A percentile compares a stretch with the other conserved stretches of the same genome.
phyloP scores from a whole-genome alignment of 2,329 filamentous ascomycete genomes.

The Hymenoscyphus occultus region DNA sequence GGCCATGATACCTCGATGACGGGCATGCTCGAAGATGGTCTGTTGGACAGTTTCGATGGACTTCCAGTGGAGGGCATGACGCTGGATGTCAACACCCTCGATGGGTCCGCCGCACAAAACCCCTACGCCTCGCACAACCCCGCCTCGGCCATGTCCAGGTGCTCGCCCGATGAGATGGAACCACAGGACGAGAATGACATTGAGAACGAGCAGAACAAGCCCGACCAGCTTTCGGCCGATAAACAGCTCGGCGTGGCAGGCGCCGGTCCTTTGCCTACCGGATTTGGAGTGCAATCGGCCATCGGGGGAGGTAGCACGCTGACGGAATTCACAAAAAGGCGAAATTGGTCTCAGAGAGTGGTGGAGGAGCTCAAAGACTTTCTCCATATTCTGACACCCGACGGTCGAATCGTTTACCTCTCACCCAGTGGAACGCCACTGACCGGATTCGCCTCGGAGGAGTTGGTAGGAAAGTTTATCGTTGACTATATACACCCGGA shows the following conservation, averaged over 20 bases:
- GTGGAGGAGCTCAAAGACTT: slow-evolving; percentile 89
- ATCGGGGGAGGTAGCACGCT: slow-evolving; percentile 48
- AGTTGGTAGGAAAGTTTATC: slow-evolving; percentile 73
- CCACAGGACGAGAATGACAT: slow-evolving; percentile 19
- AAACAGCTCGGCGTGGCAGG: slow-evolving; percentile 30
- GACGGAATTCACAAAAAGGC: slow-evolving; percentile 63
- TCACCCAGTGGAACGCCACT: slow-evolving; percentile 73
- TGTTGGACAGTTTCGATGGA: slow-evolving; percentile 40
- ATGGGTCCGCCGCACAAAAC: slow-evolving; percentile 24
- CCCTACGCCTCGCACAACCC: slow-evolving; percentile 31
- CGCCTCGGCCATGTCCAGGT: slow-evolving; percentile 8
- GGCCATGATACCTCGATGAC: slow-evolving; percentile 34
- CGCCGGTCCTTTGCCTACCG: slow-evolving; percentile 34
- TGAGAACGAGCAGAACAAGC: slow-evolving; percentile 20
- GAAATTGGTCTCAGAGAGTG: slow-evolving; percentile 84
- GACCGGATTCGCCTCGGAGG: slow-evolving; percentile 70
- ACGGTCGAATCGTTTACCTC: slow-evolving; percentile 81
- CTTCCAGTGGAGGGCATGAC: slow-evolving; percentile 41
- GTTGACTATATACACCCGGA: slow-evolving; percentile 82
- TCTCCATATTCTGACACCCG: slow-evolving; percentile 79
- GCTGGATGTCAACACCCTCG: slow-evolving; percentile 40
- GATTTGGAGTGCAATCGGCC: slow-evolving; percentile 31
- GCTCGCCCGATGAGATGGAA: slow-evolving; percentile 20
- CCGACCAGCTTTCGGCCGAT: slow-evolving; percentile 19
- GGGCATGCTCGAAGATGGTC: slow-evolving; percentile 45